Percentiles rank a stretch among this genome's conserved stretches.
These are phyloP conservation scores for Delphinella strobiligena DNA, from an alignment of 2,329 filamentous ascomycete genomes.

Conservation along the genomic window DNA sequence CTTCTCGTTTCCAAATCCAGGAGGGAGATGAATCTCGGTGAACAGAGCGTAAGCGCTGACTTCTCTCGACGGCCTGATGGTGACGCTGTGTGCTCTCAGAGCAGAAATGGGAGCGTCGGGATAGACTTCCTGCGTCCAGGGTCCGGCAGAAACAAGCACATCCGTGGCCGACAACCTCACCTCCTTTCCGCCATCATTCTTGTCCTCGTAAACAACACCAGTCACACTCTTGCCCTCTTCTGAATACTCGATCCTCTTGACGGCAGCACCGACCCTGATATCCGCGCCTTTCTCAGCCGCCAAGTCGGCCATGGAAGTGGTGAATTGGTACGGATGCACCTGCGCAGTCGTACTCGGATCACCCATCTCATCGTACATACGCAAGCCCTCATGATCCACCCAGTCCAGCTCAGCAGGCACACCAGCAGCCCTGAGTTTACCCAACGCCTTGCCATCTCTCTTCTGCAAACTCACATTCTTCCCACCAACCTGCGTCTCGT, in stretches of 20 bases:
- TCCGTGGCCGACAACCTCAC: conserved; percentile 43
- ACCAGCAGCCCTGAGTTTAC: conserved; percentile 42
- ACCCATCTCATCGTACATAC: conserved; percentile 73
- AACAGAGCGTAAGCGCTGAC: conserved; percentile 71
- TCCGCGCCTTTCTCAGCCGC: conserved; percentile 49
- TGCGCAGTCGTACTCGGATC: conserved; percentile 72
- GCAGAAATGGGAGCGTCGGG: conserved; percentile 45
- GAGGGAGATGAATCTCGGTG: conserved; percentile 68
- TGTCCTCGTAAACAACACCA: conserved; percentile 51
- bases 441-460: conserved; percentile 36
- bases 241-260: conserved; percentile 52
- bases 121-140: conserved; percentile 46
- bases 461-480: conserved; percentile 44
- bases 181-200: conserved; percentile 31
- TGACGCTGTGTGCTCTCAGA: conserved; percentile 51
- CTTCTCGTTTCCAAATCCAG: conserved; percentile 40
- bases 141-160: conserved; percentile 48
- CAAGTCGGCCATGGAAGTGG: conserved; percentile 66
- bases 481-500: conserved; percentile 14
- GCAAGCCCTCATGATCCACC: conserved; percentile 57
- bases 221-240: conserved; percentile 37
- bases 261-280: conserved; percentile 52
- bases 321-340: conserved; percentile 87
- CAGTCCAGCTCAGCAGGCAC: conserved; percentile 75
- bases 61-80: conserved; percentile 43